Evolutionary conservation across 805 yeast species (phyloP).

Genomic region (Metschnikowia arizonensis): DNA sequence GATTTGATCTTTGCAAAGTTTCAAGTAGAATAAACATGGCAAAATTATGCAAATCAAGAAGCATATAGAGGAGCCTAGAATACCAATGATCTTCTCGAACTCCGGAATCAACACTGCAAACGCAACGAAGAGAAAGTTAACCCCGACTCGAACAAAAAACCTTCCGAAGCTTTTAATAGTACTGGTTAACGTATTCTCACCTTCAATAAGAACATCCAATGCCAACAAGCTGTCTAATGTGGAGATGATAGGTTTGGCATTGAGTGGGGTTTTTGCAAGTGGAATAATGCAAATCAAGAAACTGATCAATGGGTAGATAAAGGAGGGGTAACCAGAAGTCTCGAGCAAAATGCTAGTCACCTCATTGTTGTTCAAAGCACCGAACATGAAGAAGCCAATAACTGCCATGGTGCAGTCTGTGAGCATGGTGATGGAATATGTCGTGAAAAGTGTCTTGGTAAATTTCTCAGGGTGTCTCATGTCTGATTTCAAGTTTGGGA

Average conservation of each 20-base stretch:
- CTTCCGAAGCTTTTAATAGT: conserved; percentile 10
- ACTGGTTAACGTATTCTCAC: conserved; percentile 7
- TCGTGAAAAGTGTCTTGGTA: conserved; percentile 47
- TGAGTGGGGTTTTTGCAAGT: conserved; percentile 76
- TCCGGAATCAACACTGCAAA: conserved; percentile 67
- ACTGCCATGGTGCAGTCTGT: conserved; percentile 64
- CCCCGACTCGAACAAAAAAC: conserved; percentile 30
- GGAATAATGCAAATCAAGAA: conserved; percentile 77
- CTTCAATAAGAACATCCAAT: conserved; percentile 21
- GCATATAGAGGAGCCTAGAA: conserved; percentile 77
- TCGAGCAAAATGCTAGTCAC: conserved; percentile 47
- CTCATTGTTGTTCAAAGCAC: conserved; percentile 46
- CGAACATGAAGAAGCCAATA: conserved; percentile 62
- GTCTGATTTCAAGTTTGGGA: conserved; percentile 68
- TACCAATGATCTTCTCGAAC: conserved; percentile 77
- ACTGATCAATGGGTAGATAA: conserved; percentile 51
- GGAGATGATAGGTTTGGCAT: conserved; percentile 76
- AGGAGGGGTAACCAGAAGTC: conserved; percentile 45
- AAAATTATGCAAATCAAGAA: conserved; percentile 74
- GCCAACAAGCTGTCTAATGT: conserved; percentile 56
- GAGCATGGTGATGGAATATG: conserved; percentile 56
- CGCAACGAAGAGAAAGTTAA: conserved; percentile 55
- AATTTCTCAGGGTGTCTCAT: conserved; percentile 65
- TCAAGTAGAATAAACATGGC: conserved; percentile 65
- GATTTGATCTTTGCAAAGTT: conserved; percentile 20